Conservation (phyloP, 2,329 filamentous ascomycete genomes). For the Ophiostoma fasciatum region DNA sequence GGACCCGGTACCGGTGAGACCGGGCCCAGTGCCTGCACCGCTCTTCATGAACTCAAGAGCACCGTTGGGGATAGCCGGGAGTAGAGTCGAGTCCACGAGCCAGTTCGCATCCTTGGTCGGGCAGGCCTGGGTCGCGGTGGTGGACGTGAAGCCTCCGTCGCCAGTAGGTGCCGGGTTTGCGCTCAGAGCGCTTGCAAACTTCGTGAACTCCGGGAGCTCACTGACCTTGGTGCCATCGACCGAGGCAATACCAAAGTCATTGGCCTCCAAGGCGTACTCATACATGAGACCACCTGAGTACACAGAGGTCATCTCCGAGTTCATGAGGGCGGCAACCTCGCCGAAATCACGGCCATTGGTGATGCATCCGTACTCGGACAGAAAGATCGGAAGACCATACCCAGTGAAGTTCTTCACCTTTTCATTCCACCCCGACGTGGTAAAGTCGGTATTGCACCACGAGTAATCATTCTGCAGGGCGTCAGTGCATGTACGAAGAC, state of each 20-base stretch:
- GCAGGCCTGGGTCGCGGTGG: constrained; percentile 32
- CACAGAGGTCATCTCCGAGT: constrained; percentile 64
- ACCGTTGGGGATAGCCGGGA: constrained; percentile 36
- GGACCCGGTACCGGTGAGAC: constrained; percentile 37
- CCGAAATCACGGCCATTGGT: constrained; percentile 68
- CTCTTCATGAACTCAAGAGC: constrained; percentile 38
- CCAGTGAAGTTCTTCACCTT: constrained; percentile 80
- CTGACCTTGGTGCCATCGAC: constrained; percentile 40
- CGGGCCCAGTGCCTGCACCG: constrained; percentile 38
- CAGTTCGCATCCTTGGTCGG: constrained; percentile 33
- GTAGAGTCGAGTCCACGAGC: constrained; percentile 33
- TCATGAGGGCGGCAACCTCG: constrained; percentile 70
- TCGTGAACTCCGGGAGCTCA: constrained; percentile 47
- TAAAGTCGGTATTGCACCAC: constrained; percentile 63
- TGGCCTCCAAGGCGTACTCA: constrained; percentile 74
- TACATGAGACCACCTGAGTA: constrained; percentile 96
- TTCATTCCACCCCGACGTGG: constrained; percentile 62
- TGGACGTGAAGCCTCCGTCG: constrained; percentile 31
- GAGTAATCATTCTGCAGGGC: constrained; percentile 59
- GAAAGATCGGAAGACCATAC: constrained; percentile 82
- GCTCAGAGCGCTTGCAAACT: constrained; percentile 32
- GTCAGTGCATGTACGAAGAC: constrained; percentile 10
- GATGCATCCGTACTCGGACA: constrained; percentile 89
- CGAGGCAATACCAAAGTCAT: constrained; percentile 66
- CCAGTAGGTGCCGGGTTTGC: constrained; percentile 36